Evolutionary conservation across 306 rosid genomes (phyloP).

Genomic region (apple (Malus domestica)): DNA sequence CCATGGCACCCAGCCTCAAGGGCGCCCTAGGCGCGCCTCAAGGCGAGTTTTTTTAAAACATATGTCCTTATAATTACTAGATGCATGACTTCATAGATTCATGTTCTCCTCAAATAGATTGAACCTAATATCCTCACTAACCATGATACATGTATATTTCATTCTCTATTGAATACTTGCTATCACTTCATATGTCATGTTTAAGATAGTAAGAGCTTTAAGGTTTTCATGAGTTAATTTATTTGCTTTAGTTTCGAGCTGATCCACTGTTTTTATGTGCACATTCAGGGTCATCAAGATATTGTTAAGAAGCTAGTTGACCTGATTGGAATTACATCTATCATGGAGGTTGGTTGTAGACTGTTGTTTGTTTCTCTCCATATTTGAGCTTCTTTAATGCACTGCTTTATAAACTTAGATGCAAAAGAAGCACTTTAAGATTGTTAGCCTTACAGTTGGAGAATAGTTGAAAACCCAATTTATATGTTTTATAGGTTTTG

Average conservation of each 20-base stretch:
- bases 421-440: background rate
- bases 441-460: background rate
- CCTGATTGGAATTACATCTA: conserved; percentile 93
- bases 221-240: background rate
- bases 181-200: background rate
- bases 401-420: background rate
- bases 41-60: too few species aligned
- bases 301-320: conserved; percentile 86
- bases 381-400: background rate
- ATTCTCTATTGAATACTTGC: background rate
- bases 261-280: conserved; percentile 13
- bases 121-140: background rate
- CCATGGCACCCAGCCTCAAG: too few species aligned
- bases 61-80: background rate
- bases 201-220: background rate
- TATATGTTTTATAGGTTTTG: conserved; percentile 56
- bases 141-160: background rate
- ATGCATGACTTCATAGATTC: background rate
- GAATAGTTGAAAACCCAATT: background rate
- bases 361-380: conserved; percentile 14
- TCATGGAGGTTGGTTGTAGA: conserved; percentile 85
- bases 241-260: conserved; percentile 7
- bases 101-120: background rate
- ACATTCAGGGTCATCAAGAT: conserved; percentile 69
- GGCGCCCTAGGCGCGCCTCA: too few species aligned